phyloP scores from a whole-genome alignment of 331 rosid species.

The Quercus tomentella region DNA sequence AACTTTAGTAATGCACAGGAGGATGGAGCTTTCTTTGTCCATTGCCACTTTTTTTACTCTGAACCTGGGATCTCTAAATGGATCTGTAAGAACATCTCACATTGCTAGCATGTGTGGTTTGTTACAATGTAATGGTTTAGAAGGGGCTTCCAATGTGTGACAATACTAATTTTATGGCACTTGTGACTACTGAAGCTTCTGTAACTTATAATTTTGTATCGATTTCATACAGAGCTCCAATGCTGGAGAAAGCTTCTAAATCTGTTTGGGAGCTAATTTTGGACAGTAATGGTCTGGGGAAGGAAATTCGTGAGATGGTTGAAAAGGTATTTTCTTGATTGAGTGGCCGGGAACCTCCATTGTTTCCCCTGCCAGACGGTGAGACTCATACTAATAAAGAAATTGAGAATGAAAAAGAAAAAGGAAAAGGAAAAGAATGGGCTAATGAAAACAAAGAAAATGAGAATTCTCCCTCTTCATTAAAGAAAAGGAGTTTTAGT shows the following conservation, averaged over 20 bases:
- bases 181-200: background rate
- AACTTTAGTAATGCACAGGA: background rate
- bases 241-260: conserved; percentile 90
- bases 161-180: background rate
- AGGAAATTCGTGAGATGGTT: conserved; percentile 77
- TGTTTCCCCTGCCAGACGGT: conserved; percentile 50
- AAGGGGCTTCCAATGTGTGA: background rate
- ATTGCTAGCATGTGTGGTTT: background rate
- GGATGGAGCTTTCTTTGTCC: background rate
- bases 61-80: background rate
- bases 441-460: conserved; percentile 23
- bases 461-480: conserved; percentile 27
- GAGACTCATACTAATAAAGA: conserved; percentile 39
- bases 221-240: conserved; percentile 61
- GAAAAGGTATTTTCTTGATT: conserved; percentile 83
- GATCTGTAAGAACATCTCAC: background rate
- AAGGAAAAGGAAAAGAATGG: conserved; percentile 33
- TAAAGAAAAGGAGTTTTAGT: conserved; percentile 69
- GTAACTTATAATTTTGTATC: conserved; percentile 9
- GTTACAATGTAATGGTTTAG: conserved; percentile 8
- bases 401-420: conserved; percentile 36
- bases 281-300: conserved; percentile 72
- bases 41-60: background rate
- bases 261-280: conserved; percentile 92
- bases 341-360: conserved; percentile 83